A percentile compares a stretch with the other conserved stretches of the same genome.
phyloP scores from a whole-genome alignment of 192 early-diverging fungal species.

The Ambispora gerdemannii region DNA sequence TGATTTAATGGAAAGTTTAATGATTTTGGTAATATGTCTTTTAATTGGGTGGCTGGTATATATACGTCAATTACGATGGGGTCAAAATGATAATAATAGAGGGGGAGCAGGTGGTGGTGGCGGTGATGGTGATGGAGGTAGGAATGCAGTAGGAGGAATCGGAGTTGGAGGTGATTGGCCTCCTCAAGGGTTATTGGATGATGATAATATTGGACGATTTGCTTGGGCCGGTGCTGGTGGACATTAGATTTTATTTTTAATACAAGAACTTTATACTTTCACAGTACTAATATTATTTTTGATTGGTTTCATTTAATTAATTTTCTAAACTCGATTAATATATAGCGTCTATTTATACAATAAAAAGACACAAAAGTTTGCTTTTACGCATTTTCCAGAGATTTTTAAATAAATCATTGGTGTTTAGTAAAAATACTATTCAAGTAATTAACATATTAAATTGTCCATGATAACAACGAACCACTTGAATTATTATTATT shows the following conservation, averaged over 20 bases:
- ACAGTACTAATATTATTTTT: too few species aligned
- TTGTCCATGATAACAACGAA: too few species aligned
- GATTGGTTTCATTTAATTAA: too few species aligned
- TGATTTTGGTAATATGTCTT: conserved; percentile 51
- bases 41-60: conserved; percentile 58
- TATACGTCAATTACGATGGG: conserved; percentile 55
- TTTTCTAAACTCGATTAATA: too few species aligned
- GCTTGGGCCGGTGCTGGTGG: background rate
- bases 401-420: too few species aligned
- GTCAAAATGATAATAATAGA: conserved; percentile 20
- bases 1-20: conserved; percentile 51
- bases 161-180: background rate
- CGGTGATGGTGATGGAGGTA: background rate
- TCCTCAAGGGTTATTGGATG: background rate
- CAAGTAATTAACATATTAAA: too few species aligned
- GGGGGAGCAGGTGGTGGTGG: background rate
- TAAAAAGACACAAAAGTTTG: too few species aligned
- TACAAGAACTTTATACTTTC: too few species aligned
- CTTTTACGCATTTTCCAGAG: too few species aligned
- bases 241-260: background rate
- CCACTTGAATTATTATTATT: too few species aligned
- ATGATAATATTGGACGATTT: background rate
- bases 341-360: too few species aligned
- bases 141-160: background rate
- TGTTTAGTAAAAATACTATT: too few species aligned